Base-by-base conservation (phyloP, 805 yeast species). In the Ogataea nakhonphanomensis region DNA sequence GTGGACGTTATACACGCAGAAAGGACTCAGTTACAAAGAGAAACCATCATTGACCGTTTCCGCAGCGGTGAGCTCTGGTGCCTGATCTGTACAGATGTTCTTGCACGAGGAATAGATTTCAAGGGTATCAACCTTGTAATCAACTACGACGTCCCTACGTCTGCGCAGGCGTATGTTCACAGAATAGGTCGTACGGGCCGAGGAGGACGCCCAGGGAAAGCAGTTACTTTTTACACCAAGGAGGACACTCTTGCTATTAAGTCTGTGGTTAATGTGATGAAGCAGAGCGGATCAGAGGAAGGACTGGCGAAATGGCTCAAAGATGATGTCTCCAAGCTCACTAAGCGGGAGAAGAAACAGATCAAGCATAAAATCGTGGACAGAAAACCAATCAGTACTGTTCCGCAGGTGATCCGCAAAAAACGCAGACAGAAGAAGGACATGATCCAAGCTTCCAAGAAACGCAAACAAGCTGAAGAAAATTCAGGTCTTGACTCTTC, bases 131-230 rank as follows among this genome's bases (percentile, higher is more conserved):
- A 90, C 57, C 61, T 95, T 44, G 97, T 93, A 29, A 86, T 93
- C 50, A 93, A 93, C 65, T 93, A 93, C 62, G 99, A 93, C 64
- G 95, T 93, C 9, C 99, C 99, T 12, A 85, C 80, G 54, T 78
- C 84, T 31, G 88, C 97, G 1, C 97, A 91, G 62, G 83, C 96
- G 0, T 93, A 93, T 61, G 96, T 93, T 33, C 99, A 93, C 64
- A 79, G 99, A 67, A 87, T 93, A 55, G 99, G 99, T 64, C 84
- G 99, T 72, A 91, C 99, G 2, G 99, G 99, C 51, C 82, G 99
- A 73, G 96, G 88, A 39, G 96, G 95, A 1, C 78, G 84, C 45
- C 55, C 66, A 7, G 99, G 99, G 42, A 74, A 74, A 52, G 97
- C 98, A 0, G 78, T 93, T 13, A 93, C 99, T 0, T 81, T 90